phyloP scores from a whole-genome alignment of 192 early-diverging fungal genomes.

The Entrophospora sp. region DNA sequence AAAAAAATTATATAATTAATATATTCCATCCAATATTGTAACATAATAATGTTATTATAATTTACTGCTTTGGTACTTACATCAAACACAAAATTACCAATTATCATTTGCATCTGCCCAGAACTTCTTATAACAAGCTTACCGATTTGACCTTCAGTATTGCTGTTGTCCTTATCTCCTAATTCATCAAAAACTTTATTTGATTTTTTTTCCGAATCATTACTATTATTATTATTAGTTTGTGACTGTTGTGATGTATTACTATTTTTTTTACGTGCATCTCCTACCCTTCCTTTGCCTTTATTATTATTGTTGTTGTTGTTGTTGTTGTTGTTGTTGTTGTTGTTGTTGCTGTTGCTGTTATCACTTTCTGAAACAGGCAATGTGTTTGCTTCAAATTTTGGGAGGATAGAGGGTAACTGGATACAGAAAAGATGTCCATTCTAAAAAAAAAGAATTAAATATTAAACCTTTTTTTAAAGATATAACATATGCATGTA shows the following conservation, averaged over 20 bases:
- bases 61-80: too few relatives aligned
- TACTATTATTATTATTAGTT: too few relatives aligned
- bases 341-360: not conserved
- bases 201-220: too few relatives aligned
- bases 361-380: not conserved
- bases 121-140: not conserved
- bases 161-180: not conserved
- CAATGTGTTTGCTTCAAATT: constrained; percentile 11
- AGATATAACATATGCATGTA: too few relatives aligned
- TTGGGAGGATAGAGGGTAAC: not conserved
- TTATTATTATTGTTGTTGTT: not conserved
- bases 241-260: too few relatives aligned
- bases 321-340: not conserved
- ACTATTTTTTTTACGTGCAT: too few relatives aligned
- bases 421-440: constrained; percentile 3
- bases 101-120: not conserved
- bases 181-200: too few relatives aligned
- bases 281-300: not conserved
- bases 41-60: too few relatives aligned
- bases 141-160: constrained; percentile 1
- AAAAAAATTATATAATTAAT: too few relatives aligned
- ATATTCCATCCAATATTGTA: too few relatives aligned
- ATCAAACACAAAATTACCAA: not conserved
- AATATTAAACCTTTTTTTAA: too few relatives aligned
- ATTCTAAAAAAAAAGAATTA: not conserved